Conservation (phyloP, 2,329 filamentous ascomycete genomes). For the Didymella exigua region DNA sequence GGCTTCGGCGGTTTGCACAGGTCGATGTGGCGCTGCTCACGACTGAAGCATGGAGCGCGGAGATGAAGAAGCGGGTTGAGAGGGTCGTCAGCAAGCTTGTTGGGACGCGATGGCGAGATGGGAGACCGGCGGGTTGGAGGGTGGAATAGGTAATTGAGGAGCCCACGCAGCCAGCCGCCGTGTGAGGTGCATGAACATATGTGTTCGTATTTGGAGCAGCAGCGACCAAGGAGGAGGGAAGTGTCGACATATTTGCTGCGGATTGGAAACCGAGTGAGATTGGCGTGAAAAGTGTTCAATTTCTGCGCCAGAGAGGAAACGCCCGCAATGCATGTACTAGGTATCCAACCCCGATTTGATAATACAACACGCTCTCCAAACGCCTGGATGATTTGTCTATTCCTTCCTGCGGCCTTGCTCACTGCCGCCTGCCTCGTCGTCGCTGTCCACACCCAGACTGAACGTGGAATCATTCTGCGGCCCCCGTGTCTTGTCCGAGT, state of each 20-base stretch:
- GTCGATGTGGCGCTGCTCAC: neutral
- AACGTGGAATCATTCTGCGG: slow-evolving; percentile 51
- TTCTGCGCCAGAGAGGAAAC: slow-evolving; percentile 7
- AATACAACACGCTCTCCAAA: slow-evolving; percentile 2
- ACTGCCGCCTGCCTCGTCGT: slow-evolving; percentile 43
- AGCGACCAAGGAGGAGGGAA: neutral
- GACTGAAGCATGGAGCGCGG: neutral
- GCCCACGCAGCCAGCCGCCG: neutral
- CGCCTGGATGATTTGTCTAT: slow-evolving; percentile 17
- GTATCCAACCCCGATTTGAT: slow-evolving; percentile 3
- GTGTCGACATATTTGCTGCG: no score
- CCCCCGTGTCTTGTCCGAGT: slow-evolving; percentile 39
- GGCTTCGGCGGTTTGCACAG: neutral
- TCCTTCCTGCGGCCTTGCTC: slow-evolving; percentile 42
- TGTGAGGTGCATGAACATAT: neutral
- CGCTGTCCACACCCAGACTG: slow-evolving; percentile 55
- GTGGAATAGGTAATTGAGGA: neutral
- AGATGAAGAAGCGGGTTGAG: neutral
- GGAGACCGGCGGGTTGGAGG: neutral
- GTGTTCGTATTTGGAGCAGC: neutral
- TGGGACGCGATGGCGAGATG: neutral
- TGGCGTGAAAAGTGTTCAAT: neutral
- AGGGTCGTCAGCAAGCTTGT: neutral
- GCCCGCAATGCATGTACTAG: slow-evolving; percentile 21
- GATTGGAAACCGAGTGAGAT: neutral